A percentile compares a stretch with the other conserved stretches of the same genome.
These are phyloP conservation scores for Termitomyces sp. DNA, from an alignment of 768 basidiomycete species.

Conservation along the genomic window DNA sequence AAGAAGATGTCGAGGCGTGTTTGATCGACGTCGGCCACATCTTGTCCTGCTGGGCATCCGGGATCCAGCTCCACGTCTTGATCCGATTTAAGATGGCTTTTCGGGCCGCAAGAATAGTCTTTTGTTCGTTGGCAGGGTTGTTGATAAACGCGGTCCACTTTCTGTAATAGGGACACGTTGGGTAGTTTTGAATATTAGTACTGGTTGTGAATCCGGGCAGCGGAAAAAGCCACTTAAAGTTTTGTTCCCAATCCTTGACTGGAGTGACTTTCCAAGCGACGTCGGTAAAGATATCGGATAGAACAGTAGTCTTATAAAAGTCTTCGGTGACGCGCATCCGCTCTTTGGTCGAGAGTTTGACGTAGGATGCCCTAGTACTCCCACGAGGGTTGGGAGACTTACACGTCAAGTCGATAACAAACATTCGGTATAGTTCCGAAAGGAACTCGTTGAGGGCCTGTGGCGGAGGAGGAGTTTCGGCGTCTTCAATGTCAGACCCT, in stretches of 20 bases:
- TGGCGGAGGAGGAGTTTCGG: background rate
- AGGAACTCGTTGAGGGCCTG: background rate
- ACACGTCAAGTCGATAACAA: background rate
- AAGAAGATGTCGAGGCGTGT: too few species aligned
- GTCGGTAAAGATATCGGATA: background rate
- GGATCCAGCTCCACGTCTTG: background rate
- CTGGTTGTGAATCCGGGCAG: background rate
- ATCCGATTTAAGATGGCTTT: background rate
- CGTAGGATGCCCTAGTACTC: background rate
- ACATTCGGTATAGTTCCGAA: background rate
- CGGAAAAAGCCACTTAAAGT: background rate
- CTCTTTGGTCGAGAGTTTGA: background rate
- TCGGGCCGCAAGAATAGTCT: background rate
- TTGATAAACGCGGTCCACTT: background rate
- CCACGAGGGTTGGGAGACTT: constrained; percentile 5
- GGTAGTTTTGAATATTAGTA: background rate
- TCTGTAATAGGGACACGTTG: background rate
- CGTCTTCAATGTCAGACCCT: background rate
- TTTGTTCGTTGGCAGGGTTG: background rate
- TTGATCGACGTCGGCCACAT: background rate
- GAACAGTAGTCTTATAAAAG: background rate
- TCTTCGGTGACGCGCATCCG: background rate
- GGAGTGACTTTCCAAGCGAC: background rate
- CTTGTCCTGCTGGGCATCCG: background rate
- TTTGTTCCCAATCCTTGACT: background rate